Conservation (phyloP, 352 stramenopile genomes). For the Nothophytophthora sp. region DNA sequence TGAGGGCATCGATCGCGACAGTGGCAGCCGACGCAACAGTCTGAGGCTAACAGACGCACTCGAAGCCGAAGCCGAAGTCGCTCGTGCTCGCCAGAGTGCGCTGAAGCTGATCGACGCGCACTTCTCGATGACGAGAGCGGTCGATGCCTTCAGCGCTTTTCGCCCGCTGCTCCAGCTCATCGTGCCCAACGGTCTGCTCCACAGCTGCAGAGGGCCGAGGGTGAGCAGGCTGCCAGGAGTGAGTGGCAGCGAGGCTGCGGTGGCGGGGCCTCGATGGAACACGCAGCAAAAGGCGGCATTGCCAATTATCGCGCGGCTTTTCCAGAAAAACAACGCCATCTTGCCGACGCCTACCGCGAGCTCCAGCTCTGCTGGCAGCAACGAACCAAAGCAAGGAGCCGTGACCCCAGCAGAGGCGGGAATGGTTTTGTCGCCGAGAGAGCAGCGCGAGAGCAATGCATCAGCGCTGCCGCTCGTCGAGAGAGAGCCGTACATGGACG, state of each 20-base stretch:
- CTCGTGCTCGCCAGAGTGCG: slow-evolving; percentile 17
- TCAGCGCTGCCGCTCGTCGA: no score
- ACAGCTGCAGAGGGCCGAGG: slow-evolving; percentile 11
- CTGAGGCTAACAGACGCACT: background rate
- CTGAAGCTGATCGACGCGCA: slow-evolving; percentile 27
- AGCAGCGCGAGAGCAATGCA: slow-evolving; percentile 3
- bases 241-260: slow-evolving; percentile 2
- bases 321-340: slow-evolving; percentile 13
- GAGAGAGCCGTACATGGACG: no score
- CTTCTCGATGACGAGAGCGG: slow-evolving; percentile 25
- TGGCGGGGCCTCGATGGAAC: background rate
- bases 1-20: no score
- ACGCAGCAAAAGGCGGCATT: slow-evolving; percentile 12
- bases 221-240: background rate
- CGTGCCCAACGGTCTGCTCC: slow-evolving; percentile 49
- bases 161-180: slow-evolving; percentile 51
- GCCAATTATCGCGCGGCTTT: slow-evolving; percentile 15
- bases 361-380: background rate
- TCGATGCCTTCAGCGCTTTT: slow-evolving; percentile 40
- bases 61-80: background rate
- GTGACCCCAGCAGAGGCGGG: slow-evolving; percentile 1
- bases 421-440: slow-evolving; percentile 6
- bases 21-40: no score
- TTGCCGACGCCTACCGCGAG: background rate
- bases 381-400: slow-evolving; percentile 8